These are phyloP conservation scores for Omphalotus olearius DNA, from an alignment of 1,284 basidiomycete genomes.

Conservation along the genomic window DNA sequence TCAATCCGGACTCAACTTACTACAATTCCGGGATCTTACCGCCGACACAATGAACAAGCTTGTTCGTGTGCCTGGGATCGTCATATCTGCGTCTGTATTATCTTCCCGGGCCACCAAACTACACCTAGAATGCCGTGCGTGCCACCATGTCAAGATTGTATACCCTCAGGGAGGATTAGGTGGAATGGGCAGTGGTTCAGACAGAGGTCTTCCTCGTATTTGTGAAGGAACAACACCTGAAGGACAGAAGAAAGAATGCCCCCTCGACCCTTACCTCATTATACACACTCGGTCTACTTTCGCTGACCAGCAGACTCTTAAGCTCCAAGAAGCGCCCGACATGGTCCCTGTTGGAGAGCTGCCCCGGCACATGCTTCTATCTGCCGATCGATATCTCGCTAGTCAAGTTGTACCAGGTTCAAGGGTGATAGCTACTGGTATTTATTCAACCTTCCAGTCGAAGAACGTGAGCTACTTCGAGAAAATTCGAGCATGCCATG, in stretches of 20 bases:
- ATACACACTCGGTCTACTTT: conserved; percentile 94
- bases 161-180: conserved; percentile 84
- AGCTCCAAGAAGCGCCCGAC: conserved; percentile 98
- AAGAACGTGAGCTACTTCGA: conserved; percentile 59
- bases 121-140: conserved; percentile 90
- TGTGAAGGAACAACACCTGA: conserved; percentile 73
- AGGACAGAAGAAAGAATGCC: conserved; percentile 88
- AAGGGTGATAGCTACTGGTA: conserved; percentile 90
- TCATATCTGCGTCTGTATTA: conserved; percentile 94
- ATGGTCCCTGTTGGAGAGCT: conserved; percentile 99
- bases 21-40: conserved; percentile 90
- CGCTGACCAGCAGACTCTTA: conserved; percentile 94
- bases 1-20: conserved; percentile 85
- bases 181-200: conserved; percentile 77
- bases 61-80: conserved; percentile 96
- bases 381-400: conserved; percentile 86
- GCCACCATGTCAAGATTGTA: conserved; percentile 79
- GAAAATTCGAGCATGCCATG: conserved; percentile 11
- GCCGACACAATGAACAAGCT: conserved; percentile 95
- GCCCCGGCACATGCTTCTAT: conserved; percentile 93
- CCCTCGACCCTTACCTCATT: conserved; percentile 94
- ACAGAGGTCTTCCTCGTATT: conserved; percentile 76
- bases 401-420: conserved; percentile 94
- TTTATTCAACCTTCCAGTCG: conserved; percentile 94
- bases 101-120: conserved; percentile 92